Conservation (phyloP, 495 filamentous ascomycete species). For the Platismatia glauca region DNA sequence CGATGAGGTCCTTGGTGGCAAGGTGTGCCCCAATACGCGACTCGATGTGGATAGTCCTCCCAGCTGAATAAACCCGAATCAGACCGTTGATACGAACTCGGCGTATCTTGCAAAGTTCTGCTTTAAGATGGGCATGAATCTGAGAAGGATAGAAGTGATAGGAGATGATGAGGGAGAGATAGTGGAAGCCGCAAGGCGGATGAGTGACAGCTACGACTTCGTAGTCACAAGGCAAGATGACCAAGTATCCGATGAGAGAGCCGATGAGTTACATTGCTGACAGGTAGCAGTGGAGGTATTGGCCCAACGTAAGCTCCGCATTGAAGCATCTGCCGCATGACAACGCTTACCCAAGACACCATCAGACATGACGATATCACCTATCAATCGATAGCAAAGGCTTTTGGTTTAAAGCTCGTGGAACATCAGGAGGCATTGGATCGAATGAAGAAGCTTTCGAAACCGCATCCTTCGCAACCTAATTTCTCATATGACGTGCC, state of each 20-base stretch:
- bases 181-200: conserved; percentile 71
- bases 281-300: conserved; percentile 64
- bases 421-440: conserved; percentile 66
- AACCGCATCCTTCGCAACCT: conserved; percentile 57
- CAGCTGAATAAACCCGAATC: not conserved
- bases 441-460: conserved; percentile 75
- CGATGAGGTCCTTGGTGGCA: conserved; percentile 93
- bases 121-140: conserved; percentile 78
- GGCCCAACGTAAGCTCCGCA: conserved; percentile 67
- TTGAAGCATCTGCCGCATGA: conserved; percentile 5
- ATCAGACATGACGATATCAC: conserved; percentile 92
- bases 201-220: conserved; percentile 84
- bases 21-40: conserved; percentile 46
- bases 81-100: conserved; percentile 90
- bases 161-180: conserved; percentile 86
- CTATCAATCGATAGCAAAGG: conserved; percentile 85
- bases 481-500: conserved; percentile 81
- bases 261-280: conserved; percentile 1
- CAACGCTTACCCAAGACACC: conserved; percentile 10
- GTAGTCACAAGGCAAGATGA: conserved; percentile 62
- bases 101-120: conserved; percentile 87
- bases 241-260: not conserved
- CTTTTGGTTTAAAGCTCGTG: conserved; percentile 65
- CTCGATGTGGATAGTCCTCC: too few relatives aligned
- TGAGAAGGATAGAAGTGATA: conserved; percentile 88